phyloP scores from a whole-genome alignment of 805 yeast genomes.

The Ogataea corticis region DNA sequence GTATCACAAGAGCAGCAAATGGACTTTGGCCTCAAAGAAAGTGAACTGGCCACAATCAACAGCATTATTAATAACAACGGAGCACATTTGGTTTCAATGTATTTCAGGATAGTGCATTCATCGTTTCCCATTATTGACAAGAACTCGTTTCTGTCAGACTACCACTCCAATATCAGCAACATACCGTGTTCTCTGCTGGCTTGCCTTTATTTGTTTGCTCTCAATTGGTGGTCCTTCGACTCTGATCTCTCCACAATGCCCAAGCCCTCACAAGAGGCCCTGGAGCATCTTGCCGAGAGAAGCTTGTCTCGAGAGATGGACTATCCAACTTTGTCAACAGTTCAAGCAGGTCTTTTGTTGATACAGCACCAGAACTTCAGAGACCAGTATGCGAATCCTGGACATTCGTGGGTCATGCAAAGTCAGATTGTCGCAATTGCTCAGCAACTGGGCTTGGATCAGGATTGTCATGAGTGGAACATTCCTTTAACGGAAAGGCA shows the following conservation, averaged over 20 bases:
- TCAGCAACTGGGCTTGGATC: conserved; percentile 49
- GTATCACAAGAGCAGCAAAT: background rate
- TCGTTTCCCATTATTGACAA: conserved; percentile 81
- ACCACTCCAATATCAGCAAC: conserved; percentile 73
- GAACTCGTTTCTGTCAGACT: conserved; percentile 75
- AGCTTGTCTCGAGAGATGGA: conserved; percentile 12
- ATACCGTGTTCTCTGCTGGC: conserved; percentile 80
- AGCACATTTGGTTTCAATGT: conserved; percentile 56
- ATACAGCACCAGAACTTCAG: conserved; percentile 27
- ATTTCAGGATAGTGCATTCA: conserved; percentile 77
- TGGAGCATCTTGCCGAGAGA: conserved; percentile 28
- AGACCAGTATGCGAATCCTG: conserved; percentile 40
- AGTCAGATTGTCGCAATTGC: conserved; percentile 35
- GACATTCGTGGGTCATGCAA: conserved; percentile 33
- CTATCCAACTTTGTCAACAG: conserved; percentile 24
- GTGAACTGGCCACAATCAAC: conserved; percentile 61
- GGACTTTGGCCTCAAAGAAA: background rate
- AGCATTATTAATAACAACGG: conserved; percentile 77
- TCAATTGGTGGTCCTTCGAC: conserved; percentile 68
- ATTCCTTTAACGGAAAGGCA: conserved; percentile 49
- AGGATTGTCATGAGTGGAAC: conserved; percentile 47
- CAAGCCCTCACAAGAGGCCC: conserved; percentile 16
- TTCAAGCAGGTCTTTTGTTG: conserved; percentile 36
- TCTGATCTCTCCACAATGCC: conserved; percentile 10
- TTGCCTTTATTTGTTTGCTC: conserved; percentile 74